Evolutionary conservation across 495 filamentous ascomycete genomes (phyloP).

Genomic region (Sordaria brevicollis): DNA sequence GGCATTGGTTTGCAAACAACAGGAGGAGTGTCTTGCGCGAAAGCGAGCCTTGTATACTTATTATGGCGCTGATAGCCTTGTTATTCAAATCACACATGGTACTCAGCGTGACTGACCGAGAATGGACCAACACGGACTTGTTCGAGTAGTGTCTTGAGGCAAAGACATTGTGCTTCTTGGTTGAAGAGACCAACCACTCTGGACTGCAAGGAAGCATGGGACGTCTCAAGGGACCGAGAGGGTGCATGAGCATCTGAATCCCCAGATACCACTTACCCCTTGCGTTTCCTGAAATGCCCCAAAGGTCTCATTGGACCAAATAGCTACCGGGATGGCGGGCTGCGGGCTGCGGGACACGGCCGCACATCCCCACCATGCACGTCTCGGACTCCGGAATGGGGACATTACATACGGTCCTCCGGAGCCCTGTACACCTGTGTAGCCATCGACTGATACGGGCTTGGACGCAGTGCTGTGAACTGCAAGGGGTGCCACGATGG

Average conservation of each 20-base stretch:
- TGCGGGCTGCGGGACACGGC: not conserved
- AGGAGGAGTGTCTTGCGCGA: not conserved
- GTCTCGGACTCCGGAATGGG: conserved; percentile 10
- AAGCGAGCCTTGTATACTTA: not conserved
- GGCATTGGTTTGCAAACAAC: not conserved
- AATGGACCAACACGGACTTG: not conserved
- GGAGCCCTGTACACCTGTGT: not conserved
- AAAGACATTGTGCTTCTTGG: not conserved
- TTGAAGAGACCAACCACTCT: not conserved
- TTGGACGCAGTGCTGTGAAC: not conserved
- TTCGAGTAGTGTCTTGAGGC: not conserved
- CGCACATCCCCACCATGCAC: conserved; percentile 26
- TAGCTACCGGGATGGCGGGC: not conserved
- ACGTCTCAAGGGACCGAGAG: not conserved
- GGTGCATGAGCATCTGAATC: not conserved
- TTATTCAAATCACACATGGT: not conserved
- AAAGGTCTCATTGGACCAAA: not conserved
- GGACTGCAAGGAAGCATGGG: not conserved
- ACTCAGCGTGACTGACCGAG: not conserved
- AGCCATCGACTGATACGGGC: not conserved
- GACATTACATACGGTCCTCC: not conserved
- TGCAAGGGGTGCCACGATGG: not conserved
- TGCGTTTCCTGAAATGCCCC: not conserved
- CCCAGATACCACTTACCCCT: not conserved
- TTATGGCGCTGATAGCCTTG: not conserved